Evolutionary conservation across 2,329 filamentous ascomycete genomes (phyloP).

Genomic region (Triangularia setosa): DNA sequence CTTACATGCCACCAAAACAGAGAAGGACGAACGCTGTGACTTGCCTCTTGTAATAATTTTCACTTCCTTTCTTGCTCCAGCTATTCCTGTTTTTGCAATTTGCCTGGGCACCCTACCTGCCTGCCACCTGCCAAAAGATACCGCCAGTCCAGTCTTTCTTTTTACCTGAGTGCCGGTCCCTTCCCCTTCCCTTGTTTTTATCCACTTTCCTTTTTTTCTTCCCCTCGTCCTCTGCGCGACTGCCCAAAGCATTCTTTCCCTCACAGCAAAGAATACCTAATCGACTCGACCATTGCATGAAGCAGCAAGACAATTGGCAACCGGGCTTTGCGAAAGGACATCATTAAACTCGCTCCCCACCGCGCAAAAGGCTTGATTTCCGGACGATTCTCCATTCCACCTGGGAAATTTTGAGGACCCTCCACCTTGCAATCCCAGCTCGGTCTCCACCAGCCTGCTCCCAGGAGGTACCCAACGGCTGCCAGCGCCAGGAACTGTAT

Average conservation of each 20-base stretch:
- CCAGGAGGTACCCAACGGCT: conserved; percentile 26
- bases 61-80: conserved; percentile 1
- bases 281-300: background rate
- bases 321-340: background rate
- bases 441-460: conserved; percentile 17
- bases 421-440: conserved; percentile 18
- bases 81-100: conserved; percentile 13
- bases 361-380: conserved; percentile 11
- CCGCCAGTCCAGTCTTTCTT: conserved; percentile 19
- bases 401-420: conserved; percentile 17
- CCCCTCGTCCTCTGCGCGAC: conserved; percentile 17
- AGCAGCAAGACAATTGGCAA: background rate
- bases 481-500: conserved; percentile 17
- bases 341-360: conserved; percentile 1
- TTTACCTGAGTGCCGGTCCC: conserved; percentile 13
- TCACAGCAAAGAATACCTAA: background rate
- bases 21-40: background rate
- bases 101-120: conserved; percentile 13
- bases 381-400: conserved; percentile 5
- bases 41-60: background rate
- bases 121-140: conserved; percentile 23
- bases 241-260: conserved; percentile 1
- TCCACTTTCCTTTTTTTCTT: conserved; percentile 26
- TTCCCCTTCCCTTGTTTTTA: conserved; percentile 25
- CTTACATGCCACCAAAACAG: background rate